Base-by-base conservation (phyloP, 1,139 yeast genomes). In the Debaryomyces subglobosus region DNA sequence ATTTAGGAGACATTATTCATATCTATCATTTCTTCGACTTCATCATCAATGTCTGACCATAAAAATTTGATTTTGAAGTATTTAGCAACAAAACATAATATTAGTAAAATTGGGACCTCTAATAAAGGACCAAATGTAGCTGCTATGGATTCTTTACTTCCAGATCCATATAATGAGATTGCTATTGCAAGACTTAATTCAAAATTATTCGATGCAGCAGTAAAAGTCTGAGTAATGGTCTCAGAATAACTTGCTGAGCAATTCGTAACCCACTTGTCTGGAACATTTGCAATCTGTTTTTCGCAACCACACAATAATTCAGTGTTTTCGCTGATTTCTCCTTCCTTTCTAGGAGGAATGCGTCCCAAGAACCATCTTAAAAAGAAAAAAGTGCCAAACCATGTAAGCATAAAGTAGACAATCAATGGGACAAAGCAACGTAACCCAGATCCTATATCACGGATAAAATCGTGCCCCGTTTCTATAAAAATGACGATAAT, bases 81-180 rank as follows among this genome's bases (percentile, higher is more conserved):
- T 52, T 65, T 68, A 7, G 80, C 74, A 5, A 77, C 69, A 53
- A 74, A 68, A 10, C 79, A 72, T 33, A 81, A 59, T 0, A 67
- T 46, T 48, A 82, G 60, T 43, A 82, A 63, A 2, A 81, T 73
- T 2, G 85, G 85, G 5, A 81, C 81, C 55, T 81, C 86, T 24
- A 81, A 61, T 36, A 82, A 65, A 1, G 86, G 86, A 0, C 86
- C 86, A 59, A 80, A 79, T 0, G 85, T 80, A 2, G 86, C 81
- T 3, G 86, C 86, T 43, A 82, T 71, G 1, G 85, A 79, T 57
- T 82, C 78, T 48, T 77, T 70, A 53, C 82, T 75, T 4, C 78
- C 78, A 24, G 72, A 65, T 1, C 86, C 86, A 63, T 77, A 82
- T 6, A 79, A 56, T 0, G 84, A 73, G 12, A 79, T 77, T 2